A percentile compares a stretch with the other conserved stretches of the same genome.
Conservation (phyloP, 129 eudicot species). For the Artemisia annua region DNA sequence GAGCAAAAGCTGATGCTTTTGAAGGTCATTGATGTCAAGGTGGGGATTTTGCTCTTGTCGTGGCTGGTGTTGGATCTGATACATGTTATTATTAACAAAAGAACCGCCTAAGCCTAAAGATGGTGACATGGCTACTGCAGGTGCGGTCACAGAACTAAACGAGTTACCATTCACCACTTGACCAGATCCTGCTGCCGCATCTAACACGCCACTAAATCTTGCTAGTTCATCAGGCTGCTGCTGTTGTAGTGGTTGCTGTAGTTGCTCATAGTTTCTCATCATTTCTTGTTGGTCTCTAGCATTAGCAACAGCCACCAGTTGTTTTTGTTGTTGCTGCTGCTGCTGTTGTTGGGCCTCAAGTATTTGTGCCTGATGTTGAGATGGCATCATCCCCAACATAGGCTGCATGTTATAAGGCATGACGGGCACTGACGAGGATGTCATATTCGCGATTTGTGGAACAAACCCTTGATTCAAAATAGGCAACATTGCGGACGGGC, state of each 20-base stretch:
- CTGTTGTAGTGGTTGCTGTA: slow-evolving; percentile 6
- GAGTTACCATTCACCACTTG: slow-evolving; percentile 23
- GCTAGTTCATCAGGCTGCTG: slow-evolving; percentile 11
- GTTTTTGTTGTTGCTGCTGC: slow-evolving; percentile 37
- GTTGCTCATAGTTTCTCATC: slow-evolving; percentile 26
- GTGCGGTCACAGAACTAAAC: slow-evolving; percentile 23
- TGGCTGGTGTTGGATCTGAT: slow-evolving; percentile 41
- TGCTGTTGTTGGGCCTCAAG: slow-evolving; percentile 12
- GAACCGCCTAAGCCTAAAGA: slow-evolving; percentile 42
- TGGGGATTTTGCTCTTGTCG: slow-evolving; percentile 20
- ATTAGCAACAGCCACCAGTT: slow-evolving; percentile 36
- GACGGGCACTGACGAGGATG: slow-evolving; percentile 22
- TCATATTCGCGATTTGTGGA: slow-evolving; percentile 29
- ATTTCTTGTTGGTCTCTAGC: slow-evolving; percentile 37
- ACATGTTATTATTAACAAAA: slow-evolving; percentile 25
- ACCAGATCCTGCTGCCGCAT: slow-evolving; percentile 29
- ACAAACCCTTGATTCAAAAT: slow-evolving; percentile 43
- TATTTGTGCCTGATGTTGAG: slow-evolving; percentile 31
- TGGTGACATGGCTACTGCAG: slow-evolving; percentile 31
- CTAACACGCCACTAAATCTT: slow-evolving; percentile 27
- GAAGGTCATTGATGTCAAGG: slow-evolving; percentile 8
- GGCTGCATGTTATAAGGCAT: slow-evolving; percentile 52
- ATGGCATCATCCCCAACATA: slow-evolving; percentile 27
- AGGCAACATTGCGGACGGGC: slow-evolving; percentile 54
- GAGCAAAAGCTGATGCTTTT: slow-evolving; percentile 21